These are phyloP conservation scores for Tagetes patula DNA, from an alignment of 129 eudicot species.

Conservation along the genomic window DNA sequence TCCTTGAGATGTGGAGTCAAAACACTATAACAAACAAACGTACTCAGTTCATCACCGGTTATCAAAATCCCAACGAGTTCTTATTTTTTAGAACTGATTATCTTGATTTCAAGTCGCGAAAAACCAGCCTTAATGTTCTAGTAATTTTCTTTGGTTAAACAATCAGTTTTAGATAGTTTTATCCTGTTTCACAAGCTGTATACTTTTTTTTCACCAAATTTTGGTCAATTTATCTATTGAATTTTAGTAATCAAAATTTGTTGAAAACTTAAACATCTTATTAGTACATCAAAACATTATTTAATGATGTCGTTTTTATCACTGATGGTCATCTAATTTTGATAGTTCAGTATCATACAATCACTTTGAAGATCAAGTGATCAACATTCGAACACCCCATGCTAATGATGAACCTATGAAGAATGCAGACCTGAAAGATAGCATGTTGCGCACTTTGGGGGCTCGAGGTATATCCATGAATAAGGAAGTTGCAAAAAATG, in stretches of 20 bases:
- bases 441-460: conserved; percentile 93
- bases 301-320: not conserved
- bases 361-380: not conserved
- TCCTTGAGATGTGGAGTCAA: conserved; percentile 91
- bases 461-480: conserved; percentile 93
- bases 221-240: not conserved
- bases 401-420: conserved; percentile 13
- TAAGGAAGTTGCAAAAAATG: conserved; percentile 86
- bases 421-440: conserved; percentile 75
- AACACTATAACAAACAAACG: conserved; percentile 52
- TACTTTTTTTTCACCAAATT: not conserved
- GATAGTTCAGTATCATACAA: not conserved
- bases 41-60: not conserved
- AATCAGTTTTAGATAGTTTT: not conserved
- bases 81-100: not conserved
- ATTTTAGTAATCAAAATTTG: not conserved
- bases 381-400: not conserved
- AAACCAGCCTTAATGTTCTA: not conserved
- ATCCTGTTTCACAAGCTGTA: not conserved
- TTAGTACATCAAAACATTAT: not conserved
- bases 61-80: not conserved
- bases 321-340: not conserved
- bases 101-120: not conserved
- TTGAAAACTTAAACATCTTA: not conserved
- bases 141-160: not conserved